Evolutionary conservation across 768 basidiomycete genomes (phyloP).

Genomic region (Mycena galopus): DNA sequence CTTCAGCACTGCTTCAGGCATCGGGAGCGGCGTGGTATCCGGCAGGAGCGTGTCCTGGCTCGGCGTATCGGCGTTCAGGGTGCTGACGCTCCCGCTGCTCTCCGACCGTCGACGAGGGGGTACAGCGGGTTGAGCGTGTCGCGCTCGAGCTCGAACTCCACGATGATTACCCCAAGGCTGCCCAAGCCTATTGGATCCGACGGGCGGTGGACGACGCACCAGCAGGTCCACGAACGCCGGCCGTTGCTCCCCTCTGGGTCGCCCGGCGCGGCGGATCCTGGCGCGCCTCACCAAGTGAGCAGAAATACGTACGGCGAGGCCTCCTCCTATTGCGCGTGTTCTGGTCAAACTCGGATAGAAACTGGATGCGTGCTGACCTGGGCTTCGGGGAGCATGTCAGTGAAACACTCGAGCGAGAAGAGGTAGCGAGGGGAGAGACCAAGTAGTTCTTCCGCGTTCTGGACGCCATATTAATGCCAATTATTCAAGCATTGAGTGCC

Average conservation of each 20-base stretch:
- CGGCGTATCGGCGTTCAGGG: slow-evolving; percentile 25
- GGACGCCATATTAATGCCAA: too few relatives aligned
- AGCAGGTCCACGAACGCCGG: slow-evolving; percentile 72
- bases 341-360: slow-evolving; percentile 64
- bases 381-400: slow-evolving; percentile 72
- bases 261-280: slow-evolving; percentile 58
- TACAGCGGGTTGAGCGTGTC: slow-evolving; percentile 81
- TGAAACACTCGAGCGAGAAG: slow-evolving; percentile 80
- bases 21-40: background rate
- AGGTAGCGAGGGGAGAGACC: slow-evolving; percentile 79
- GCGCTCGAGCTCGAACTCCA: slow-evolving; percentile 85
- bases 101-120: slow-evolving; percentile 33
- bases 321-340: slow-evolving; percentile 58
- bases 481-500: too few relatives aligned
- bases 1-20: too few relatives aligned
- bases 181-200: slow-evolving; percentile 37
- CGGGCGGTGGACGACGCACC: slow-evolving; percentile 77
- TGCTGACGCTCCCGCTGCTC: slow-evolving; percentile 14
- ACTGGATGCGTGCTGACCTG: slow-evolving; percentile 78
- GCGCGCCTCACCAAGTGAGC: slow-evolving; percentile 78
- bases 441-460: slow-evolving; percentile 84
- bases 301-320: slow-evolving; percentile 72
- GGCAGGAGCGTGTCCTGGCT: background rate
- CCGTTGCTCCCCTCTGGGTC: slow-evolving; percentile 45
- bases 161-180: slow-evolving; percentile 61